Percentiles rank a stretch among this genome's conserved stretches.
Conservation (phyloP, 768 basidiomycete genomes). For the Termitomyces sp. region DNA sequence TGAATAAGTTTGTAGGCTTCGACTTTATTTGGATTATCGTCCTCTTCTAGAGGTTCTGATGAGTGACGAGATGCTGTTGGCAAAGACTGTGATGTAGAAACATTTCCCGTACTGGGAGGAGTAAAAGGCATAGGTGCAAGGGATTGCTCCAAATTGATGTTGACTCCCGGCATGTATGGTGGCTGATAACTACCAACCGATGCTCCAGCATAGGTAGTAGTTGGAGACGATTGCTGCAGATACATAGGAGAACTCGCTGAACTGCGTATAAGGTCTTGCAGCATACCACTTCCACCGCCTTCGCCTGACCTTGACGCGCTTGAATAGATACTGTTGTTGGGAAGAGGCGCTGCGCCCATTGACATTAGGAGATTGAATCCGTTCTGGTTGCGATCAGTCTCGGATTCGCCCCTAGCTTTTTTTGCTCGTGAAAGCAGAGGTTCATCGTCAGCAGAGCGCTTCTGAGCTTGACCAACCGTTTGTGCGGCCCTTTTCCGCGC, state of each 20-base stretch:
- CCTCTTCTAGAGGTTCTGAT: conserved; percentile 48
- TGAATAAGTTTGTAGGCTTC: conserved; percentile 82
- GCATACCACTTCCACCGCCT: conserved; percentile 33
- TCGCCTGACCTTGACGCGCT: conserved; percentile 37
- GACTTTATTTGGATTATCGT: conserved; percentile 65
- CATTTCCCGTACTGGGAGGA: conserved; percentile 20
- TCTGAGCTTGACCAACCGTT: conserved; percentile 29
- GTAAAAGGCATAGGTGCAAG: conserved; percentile 47
- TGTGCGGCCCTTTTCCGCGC: conserved; percentile 48
- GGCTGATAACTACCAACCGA: conserved; percentile 35
- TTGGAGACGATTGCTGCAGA: conserved; percentile 37
- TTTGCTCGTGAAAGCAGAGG: conserved; percentile 35
- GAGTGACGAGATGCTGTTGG: conserved; percentile 21
- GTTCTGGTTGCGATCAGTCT: conserved; percentile 30
- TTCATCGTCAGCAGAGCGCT: conserved; percentile 53
- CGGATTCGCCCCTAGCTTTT: conserved; percentile 43
- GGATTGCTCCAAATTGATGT: conserved; percentile 50
- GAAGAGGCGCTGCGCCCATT: conserved; percentile 32
- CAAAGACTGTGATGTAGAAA: conserved; percentile 28
- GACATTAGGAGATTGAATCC: conserved; percentile 56
- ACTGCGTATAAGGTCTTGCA: conserved; percentile 56
- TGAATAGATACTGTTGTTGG: conserved; percentile 39
- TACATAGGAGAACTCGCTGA: conserved; percentile 57
- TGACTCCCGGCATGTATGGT: conserved; percentile 52
- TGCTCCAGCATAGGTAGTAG: conserved; percentile 33